A percentile compares a stretch with the other conserved stretches of the same genome.
Evolutionary conservation across 805 yeast genomes (phyloP).

Genomic region (Candida sonorensis): DNA sequence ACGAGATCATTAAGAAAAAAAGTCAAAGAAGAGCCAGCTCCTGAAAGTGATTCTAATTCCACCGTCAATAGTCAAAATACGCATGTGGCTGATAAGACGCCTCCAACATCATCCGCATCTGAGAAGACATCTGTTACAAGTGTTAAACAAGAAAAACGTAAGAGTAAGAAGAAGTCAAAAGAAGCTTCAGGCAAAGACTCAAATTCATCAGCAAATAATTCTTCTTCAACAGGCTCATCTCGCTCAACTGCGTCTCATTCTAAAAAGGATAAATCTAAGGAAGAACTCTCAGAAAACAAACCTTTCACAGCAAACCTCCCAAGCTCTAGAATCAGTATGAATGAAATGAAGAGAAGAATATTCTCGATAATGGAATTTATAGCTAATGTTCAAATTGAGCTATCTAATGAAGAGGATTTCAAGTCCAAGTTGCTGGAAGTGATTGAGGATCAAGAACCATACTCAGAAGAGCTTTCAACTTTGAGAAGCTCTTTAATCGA

Average conservation of each 20-base stretch:
- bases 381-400: slow-evolving; percentile 78
- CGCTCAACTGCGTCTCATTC: too few species aligned
- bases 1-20: slow-evolving; percentile 19
- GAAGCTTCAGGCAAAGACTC: slow-evolving; percentile 1
- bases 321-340: slow-evolving; percentile 61
- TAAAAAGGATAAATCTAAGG: slow-evolving; percentile 14
- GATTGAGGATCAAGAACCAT: slow-evolving; percentile 23
- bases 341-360: slow-evolving; percentile 82
- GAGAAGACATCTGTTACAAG: slow-evolving; percentile 7
- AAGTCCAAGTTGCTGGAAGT: slow-evolving; percentile 32
- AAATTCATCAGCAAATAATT: background rate
- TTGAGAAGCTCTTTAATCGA: slow-evolving; percentile 36
- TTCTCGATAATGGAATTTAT: slow-evolving; percentile 89
- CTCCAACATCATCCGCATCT: slow-evolving; percentile 16
- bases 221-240: background rate
- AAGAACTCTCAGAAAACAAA: slow-evolving; percentile 48
- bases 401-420: slow-evolving; percentile 65
- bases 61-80: slow-evolving; percentile 7
- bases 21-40: slow-evolving; percentile 15
- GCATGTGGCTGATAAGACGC: slow-evolving; percentile 8
- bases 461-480: slow-evolving; percentile 19
- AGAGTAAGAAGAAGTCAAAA: slow-evolving; percentile 12
- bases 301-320: slow-evolving; percentile 84
- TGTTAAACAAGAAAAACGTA: slow-evolving; percentile 12
- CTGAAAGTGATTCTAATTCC: slow-evolving; percentile 10